These are phyloP conservation scores for Claviceps monticola DNA, from an alignment of 2,329 filamentous ascomycete species.

Conservation along the genomic window DNA sequence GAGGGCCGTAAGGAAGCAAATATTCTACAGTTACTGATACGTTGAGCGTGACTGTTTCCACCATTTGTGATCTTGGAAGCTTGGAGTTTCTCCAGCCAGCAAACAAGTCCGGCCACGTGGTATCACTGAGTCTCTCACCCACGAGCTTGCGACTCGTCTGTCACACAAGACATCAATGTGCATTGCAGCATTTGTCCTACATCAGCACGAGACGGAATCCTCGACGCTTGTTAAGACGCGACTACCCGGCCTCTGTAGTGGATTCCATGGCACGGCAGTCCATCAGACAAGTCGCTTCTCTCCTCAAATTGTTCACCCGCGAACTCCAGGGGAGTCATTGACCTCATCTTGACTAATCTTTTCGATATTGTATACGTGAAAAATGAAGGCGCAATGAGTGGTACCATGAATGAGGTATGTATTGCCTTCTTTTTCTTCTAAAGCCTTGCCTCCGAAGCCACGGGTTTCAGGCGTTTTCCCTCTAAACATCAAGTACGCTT, in stretches of 20 bases:
- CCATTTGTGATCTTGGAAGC: background rate
- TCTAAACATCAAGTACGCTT: background rate
- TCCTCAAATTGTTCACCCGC: background rate
- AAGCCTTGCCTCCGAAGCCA: background rate
- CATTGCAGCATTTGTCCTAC: background rate
- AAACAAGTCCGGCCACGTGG: constrained; percentile 2
- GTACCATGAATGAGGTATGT: background rate
- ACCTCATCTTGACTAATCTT: background rate
- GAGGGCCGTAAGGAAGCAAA: background rate
- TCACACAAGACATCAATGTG: constrained; percentile 2
- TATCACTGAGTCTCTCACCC: background rate
- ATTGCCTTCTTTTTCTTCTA: background rate
- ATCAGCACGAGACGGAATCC: background rate
- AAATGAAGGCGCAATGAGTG: background rate
- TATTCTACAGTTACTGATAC: background rate
- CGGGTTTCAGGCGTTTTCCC: background rate
- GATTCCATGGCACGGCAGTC: background rate
- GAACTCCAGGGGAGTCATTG: background rate
- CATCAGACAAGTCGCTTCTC: background rate
- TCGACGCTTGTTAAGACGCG: constrained; percentile 5
- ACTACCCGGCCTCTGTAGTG: constrained; percentile 2
- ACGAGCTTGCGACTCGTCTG: constrained; percentile 1
- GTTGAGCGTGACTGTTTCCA: background rate
- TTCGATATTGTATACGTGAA: background rate
- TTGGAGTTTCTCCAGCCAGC: background rate